Evolutionary conservation across 129 eudicot species (phyloP), one percentile per base, ranked within the genome.

Genomic region (Deinandra increscens): DNA sequence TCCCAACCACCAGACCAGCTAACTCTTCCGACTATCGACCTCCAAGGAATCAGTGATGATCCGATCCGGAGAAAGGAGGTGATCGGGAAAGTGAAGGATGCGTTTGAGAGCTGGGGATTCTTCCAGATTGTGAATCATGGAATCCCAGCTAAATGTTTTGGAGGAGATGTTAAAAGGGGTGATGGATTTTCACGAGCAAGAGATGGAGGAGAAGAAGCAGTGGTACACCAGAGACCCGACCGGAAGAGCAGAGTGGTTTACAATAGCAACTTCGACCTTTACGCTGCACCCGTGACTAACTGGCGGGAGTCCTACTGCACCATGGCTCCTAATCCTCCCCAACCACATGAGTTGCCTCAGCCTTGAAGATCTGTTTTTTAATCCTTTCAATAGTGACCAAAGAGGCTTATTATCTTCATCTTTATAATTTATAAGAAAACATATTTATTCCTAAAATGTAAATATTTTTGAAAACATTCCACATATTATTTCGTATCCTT

Each of bases 41-140:
- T 82, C 6, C 50, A 65, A 11, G 48, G n/a, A 12, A 48, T 46
- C 12, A 55, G 13, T 8, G 38, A 56, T 11, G 19, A 2, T 33
- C 64, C 78, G 7, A n/a, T 19, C 4, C 45, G 38, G 3, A 17
- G 62, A 56, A 56, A 56, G 18, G 62, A 60, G 26, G 54, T 74
- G 12, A 7, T 77, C 2, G 56, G 63, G 4, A 14, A 73, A 31
- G 58, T 83, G 39, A 45, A 70, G 37, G 51, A 51, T 17, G 82
- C 84, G 36, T 66, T 77, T 29, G 82, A 73, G 23, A 76, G 44
- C 0, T 81, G 83, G 83, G 85, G 88, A 0, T 77, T 84, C 64
- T 84, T 84, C 59, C 85, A 78, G 68, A 59, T 84, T 6, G 75
- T 77, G 14, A 77, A 74, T 74, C 88, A 84, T 41, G 84, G 81